phyloP scores from a whole-genome alignment of 257 asterid species.

The Echites panduratus region DNA sequence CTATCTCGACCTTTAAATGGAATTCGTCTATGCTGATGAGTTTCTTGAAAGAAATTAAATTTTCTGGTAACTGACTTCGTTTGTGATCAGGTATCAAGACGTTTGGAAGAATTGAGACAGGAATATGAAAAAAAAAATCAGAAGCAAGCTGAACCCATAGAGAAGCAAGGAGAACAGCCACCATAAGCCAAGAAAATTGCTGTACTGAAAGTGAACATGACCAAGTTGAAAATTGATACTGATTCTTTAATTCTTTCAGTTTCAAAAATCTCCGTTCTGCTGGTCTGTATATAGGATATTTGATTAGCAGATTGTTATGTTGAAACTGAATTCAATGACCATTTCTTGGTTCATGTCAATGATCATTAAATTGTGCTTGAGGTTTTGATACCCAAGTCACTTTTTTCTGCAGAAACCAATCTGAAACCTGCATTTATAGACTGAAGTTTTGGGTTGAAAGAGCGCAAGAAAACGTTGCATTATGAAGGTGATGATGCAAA shows the following conservation, averaged over 20 bases:
- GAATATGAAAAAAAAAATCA: slow-evolving; percentile 62
- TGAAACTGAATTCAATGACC: not conserved
- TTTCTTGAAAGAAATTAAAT: not conserved
- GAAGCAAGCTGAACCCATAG: slow-evolving; percentile 34
- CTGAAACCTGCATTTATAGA: not conserved
- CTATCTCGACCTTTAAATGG: not conserved
- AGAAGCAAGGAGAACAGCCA: slow-evolving; percentile 42
- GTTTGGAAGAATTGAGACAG: slow-evolving; percentile 57
- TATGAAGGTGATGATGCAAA: not conserved
- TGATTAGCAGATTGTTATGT: not conserved
- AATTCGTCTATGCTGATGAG: not conserved
- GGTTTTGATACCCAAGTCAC: not conserved
- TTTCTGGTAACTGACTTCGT: not conserved
- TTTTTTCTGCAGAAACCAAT: not conserved
- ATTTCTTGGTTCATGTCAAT: not conserved
- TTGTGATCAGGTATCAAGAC: slow-evolving; percentile 53
- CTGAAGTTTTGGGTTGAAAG: not conserved
- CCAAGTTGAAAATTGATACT: slow-evolving; percentile 5
- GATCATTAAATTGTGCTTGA: not conserved
- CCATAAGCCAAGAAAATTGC: slow-evolving; percentile 13
- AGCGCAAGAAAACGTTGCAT: not conserved
- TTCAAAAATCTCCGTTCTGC: not conserved
- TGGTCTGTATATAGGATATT: not conserved
- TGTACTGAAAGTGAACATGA: not conserved
- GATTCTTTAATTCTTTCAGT: slow-evolving; percentile 17